Percentiles rank a stretch among this genome's conserved stretches.
phyloP scores from a whole-genome alignment of 805 yeast species.

The Tanozyma kutaoensis region DNA sequence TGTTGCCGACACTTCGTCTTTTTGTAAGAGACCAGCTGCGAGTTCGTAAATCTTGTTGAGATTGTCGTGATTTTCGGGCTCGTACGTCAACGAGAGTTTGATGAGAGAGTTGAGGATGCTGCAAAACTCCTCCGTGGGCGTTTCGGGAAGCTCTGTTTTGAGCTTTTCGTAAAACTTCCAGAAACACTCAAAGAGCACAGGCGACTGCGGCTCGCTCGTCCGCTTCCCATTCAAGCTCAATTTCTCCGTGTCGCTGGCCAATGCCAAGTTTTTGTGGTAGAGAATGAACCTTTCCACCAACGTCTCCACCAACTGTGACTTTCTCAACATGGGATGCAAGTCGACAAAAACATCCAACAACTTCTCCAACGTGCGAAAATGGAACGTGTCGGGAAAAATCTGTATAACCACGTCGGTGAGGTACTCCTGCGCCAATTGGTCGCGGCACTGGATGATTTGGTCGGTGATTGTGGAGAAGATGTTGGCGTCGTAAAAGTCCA shows the following conservation, averaged over 20 bases:
- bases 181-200: constrained; percentile 55
- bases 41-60: constrained; percentile 49
- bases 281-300: constrained; percentile 60
- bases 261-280: too few relatives aligned
- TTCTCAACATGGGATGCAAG: constrained; percentile 58
- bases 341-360: constrained; percentile 46
- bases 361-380: constrained; percentile 52
- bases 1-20: constrained; percentile 2
- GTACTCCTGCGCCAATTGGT: constrained; percentile 85
- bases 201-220: too few relatives aligned
- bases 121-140: constrained; percentile 55
- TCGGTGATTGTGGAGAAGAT: constrained; percentile 75
- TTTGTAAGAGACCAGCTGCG: constrained; percentile 28
- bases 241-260: too few relatives aligned
- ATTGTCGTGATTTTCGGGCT: constrained; percentile 46
- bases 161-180: constrained; percentile 52
- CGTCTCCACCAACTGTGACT: constrained; percentile 52
- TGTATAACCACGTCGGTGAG: constrained; percentile 83
- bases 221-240: too few relatives aligned
- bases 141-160: constrained; percentile 43
- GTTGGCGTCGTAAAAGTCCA: constrained; percentile 24
- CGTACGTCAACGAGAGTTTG: constrained; percentile 50
- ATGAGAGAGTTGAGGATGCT: constrained; percentile 54
- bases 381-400: constrained; percentile 90
- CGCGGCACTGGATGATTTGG: constrained; percentile 87